Base-by-base conservation (phyloP, 495 filamentous ascomycete species). In the Penicillium steckii region DNA sequence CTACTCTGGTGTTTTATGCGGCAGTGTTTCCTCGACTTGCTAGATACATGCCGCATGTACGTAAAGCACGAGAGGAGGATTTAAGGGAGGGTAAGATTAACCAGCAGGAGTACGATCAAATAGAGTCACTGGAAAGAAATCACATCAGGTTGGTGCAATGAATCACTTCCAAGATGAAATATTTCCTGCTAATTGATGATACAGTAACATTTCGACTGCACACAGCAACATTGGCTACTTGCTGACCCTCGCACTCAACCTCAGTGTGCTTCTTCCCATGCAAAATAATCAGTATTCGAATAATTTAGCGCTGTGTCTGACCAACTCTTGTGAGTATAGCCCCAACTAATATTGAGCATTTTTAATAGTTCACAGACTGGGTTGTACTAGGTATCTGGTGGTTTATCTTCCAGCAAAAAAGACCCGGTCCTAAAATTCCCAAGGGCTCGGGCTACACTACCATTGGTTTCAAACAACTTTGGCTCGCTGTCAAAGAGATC, bases 181-280 rank as follows among this genome's bases (percentile, higher is more conserved):
- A 40, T 15, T 43, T 25, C 5, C 4, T 21, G 12, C 29, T 50
- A 13, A 55, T 19, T 19, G n/a, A 13, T 27, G 19, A 3, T 37
- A 1, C 43, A 76, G 73, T 52, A 75, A 72, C 24, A 66, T 75
- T 5, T 77, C 73, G 3, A 79, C 74, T n/a, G 75, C 74, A 2
- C 75, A 79, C 51, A 76, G 73, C 43, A 77, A 79, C 37, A 77
- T 79, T 38, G 75, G 75, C 38, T 79, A 79, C 48, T 45, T 79
- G 23, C 52, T 75, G 3, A 74, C 71, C 0, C 56, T 77, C 8
- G 66, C 71, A 7, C 59, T 79, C 40, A 79, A 77, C 30, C 55
- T 79, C 24, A 74, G 74, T 45, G 70, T 79, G 9, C 53, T 79
- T 3, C 52, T 79, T 17, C 74, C 75, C 1, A 56, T 77, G 5